These are phyloP conservation scores for Emergomyces orientalis DNA, from an alignment of 2,329 filamentous ascomycete genomes.

Conservation along the genomic window DNA sequence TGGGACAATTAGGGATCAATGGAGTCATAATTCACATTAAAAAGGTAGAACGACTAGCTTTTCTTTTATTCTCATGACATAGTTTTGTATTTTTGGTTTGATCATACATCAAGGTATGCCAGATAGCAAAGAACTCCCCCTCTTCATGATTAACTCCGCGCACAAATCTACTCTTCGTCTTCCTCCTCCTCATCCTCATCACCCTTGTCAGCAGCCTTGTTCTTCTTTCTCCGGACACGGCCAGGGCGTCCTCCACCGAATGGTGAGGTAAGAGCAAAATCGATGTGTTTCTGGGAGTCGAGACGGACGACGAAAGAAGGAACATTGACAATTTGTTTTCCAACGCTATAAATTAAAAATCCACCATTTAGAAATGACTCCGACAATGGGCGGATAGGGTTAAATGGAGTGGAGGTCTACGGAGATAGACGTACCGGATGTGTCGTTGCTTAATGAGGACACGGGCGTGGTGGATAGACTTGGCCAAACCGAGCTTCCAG, in stretches of 20 bases:
- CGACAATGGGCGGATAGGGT: background rate
- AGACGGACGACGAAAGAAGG: conserved; percentile 99
- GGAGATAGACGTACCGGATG: conserved; percentile 56
- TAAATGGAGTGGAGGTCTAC: background rate
- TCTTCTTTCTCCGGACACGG: conserved; percentile 99
- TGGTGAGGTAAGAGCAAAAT: conserved; percentile 95
- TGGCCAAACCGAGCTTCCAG: conserved; percentile 99
- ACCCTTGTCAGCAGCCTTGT: conserved; percentile 78
- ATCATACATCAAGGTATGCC: conserved; percentile 34
- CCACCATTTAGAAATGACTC: conserved; percentile 4
- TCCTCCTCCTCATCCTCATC: conserved; percentile 55
- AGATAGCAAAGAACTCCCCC: conserved; percentile 28
- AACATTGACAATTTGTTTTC: conserved; percentile 99
- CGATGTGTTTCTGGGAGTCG: conserved; percentile 99
- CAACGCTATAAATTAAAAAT: conserved; percentile 53
- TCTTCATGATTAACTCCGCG: background rate
- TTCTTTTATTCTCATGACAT: background rate
- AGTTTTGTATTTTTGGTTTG: conserved; percentile 19
- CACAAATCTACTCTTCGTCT: conserved; percentile 62
- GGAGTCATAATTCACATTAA: background rate
- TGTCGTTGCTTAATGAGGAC: conserved; percentile 99
- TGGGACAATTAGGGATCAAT: background rate
- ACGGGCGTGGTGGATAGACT: conserved; percentile 99
- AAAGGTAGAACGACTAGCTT: background rate
- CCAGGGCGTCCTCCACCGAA: conserved; percentile 95